Base-by-base conservation (phyloP, 441 rosid genomes). In the Macaranga tanarius region DNA sequence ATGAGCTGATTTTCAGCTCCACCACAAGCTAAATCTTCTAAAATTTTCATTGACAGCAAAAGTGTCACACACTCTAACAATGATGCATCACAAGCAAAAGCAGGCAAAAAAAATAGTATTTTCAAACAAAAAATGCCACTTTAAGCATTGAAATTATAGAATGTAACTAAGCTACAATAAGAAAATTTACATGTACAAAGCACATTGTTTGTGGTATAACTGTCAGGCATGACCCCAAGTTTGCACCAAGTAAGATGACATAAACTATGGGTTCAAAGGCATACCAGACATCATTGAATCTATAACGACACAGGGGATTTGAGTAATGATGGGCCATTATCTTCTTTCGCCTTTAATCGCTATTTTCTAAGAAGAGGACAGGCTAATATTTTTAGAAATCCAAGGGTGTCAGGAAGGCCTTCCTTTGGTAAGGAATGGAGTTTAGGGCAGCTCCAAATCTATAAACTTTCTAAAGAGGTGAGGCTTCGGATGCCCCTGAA, bases 391-490 rank as follows among this genome's bases (percentile, higher is more conserved):
- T 10, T 0, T 1, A 80, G 22, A 13, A 3, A 26, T 61, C 55
- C 23, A 56, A 77, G 68, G 22, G 78, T 73, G 40, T 68, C 52
- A 10, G 80, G 73, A 1, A 80, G 26, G 22, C 47, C 71, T n/a
- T 9, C 45, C 38, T 54, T 7, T 9, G 76, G 79, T 17, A 80
- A 44, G 69, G 56, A 71, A 40, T 10, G 47, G 56, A 77, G 72
- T 0, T 58, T 58, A 7, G 66, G 75, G 55, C 79, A 71, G 12
- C 60, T 20, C 42, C 11, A 38, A 56, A 80, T 67, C 11, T 0
- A 9, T 31, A 80, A 59, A 26, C 8, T 17, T 58, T 71, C 47
- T 52, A 75, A 72, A 54, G 69, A 58, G 12, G 9, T 67, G 56
- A 77, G 81, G 31, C 28, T 22, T 28, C 19, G 48, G 26, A 78